These are phyloP conservation scores for Naegleria lovaniensis DNA, from an alignment of 208 protist species.

Conservation along the genomic window DNA sequence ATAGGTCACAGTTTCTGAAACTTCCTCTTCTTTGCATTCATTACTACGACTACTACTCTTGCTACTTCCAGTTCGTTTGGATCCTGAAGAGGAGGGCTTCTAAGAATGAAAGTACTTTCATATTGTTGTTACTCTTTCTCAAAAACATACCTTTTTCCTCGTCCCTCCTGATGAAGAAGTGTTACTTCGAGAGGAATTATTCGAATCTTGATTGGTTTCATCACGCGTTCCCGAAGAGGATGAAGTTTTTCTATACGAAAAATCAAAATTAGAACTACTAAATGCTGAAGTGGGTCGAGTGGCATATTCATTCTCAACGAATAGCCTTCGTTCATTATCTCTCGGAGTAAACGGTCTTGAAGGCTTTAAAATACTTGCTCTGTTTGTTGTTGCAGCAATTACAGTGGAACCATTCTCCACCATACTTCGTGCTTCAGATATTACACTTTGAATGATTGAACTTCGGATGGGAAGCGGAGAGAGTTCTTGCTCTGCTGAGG, in stretches of 20 bases:
- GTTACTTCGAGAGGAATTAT: too few relatives aligned
- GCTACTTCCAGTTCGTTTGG: background rate
- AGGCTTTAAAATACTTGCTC: background rate
- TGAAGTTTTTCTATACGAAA: background rate
- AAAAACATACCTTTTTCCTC: background rate
- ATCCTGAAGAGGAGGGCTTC: background rate
- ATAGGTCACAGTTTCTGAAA: background rate
- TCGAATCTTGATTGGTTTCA: background rate
- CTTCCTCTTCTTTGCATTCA: background rate
- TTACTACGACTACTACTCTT: background rate
- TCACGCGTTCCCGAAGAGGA: background rate
- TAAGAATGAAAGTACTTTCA: background rate
- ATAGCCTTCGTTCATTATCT: background rate
- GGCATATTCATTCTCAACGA: conserved; percentile 7
- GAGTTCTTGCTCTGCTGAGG: background rate
- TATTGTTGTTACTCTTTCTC: too few relatives aligned
- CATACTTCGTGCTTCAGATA: background rate
- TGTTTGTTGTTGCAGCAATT: too few relatives aligned
- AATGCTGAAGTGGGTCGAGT: background rate
- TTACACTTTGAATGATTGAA: background rate
- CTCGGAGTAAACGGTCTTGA: conserved; percentile 6
- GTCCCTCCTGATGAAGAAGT: too few relatives aligned
- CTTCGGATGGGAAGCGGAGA: background rate
- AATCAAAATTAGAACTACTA: background rate
- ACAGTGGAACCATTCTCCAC: background rate